Base-by-base conservation (phyloP, 2,329 filamentous ascomycete genomes). In the Sporothrix pallida region DNA sequence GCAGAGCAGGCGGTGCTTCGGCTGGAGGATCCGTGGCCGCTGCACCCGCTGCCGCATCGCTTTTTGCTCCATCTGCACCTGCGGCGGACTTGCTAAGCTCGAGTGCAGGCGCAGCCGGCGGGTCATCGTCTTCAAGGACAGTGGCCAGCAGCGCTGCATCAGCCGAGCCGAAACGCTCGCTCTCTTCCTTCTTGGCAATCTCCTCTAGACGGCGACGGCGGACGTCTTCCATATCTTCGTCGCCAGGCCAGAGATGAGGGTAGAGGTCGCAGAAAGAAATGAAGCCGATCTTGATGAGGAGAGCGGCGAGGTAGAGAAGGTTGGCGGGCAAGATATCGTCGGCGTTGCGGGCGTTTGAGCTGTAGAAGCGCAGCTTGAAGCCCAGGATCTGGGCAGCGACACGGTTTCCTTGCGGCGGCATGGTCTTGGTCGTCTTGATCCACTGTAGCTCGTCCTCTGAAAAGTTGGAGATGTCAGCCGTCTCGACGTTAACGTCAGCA, bases 361-460 rank as follows among this genome's bases (percentile, higher is more conserved):
- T 92, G 80, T 99, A 99, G 81, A 97, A 99, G 15, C 93, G 93
- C 70, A 99, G 88, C 82, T 99, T 99, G 87, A 99, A 99, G 3
- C 96, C 96, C 15, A 99, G 90, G 3, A 99, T 87, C 80, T 98
- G 96, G 44, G 97, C 97, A 0, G 96, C 96, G 74, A 97, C 93
- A 60, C 92, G 90, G 80, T 98, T 99, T 44, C 97, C 96, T 44
- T 88, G 86, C 1, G 95, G 94, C 4, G 95, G 95, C 3, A 96
- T 83, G 0, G 93, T 97, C 73, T 91, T 91, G 2, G 95, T 98
- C 74, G 89, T 85, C 76, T 89, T 87, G 78, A 97, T 93, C 93
- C 95, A 98, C 77, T 91, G 86, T 7, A 86, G 85, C 73, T 90
- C 89, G 37, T 89, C 84, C 63, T 75, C 73, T 15, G 69, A 31